phyloP scores from a whole-genome alignment of 345 rosid genomes.

The Syzygium aqueum region DNA sequence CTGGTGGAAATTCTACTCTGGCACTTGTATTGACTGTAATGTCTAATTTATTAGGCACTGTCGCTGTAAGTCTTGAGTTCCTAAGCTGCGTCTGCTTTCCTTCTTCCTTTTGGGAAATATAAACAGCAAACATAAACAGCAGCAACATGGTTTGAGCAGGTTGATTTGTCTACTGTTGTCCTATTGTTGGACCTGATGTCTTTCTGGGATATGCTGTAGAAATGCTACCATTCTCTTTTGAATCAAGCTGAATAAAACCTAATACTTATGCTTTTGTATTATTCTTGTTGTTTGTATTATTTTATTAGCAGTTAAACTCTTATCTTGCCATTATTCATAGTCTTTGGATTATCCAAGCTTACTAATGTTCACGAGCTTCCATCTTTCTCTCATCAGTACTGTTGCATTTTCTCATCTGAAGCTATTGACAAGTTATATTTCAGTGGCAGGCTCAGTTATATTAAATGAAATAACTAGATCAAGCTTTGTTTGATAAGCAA shows the following conservation, averaged over 20 bases:
- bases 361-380: background rate
- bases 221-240: background rate
- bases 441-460: background rate
- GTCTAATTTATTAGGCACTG: slow-evolving; percentile 11
- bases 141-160: background rate
- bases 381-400: background rate
- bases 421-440: background rate
- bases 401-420: background rate
- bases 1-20: slow-evolving; percentile 14
- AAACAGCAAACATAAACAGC: background rate
- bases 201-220: background rate
- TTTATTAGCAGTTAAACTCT: background rate
- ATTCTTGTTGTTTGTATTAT: background rate
- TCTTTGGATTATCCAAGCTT: background rate
- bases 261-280: background rate
- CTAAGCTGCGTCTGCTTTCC: background rate
- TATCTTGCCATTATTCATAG: background rate
- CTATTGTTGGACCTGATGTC: background rate
- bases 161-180: background rate
- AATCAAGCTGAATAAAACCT: background rate
- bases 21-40: slow-evolving; percentile 13
- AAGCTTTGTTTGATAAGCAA: background rate
- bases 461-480: background rate
- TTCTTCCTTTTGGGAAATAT: background rate
- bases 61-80: slow-evolving; percentile 4